Base-by-base conservation (phyloP, 805 yeast species). In the Huiozyma naganishii region DNA sequence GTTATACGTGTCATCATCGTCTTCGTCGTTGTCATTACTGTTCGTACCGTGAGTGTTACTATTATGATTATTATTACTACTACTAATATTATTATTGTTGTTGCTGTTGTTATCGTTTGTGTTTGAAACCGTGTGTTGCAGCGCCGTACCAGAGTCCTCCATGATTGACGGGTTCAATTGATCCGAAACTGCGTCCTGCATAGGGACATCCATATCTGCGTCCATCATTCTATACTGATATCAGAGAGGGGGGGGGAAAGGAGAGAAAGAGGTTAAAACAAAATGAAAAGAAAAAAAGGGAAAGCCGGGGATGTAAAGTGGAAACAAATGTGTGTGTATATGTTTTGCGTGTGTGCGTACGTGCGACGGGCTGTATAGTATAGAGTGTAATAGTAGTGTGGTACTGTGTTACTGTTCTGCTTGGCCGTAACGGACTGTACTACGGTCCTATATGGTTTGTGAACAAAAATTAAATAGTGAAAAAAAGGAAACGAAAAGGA, bases 141-240 rank as follows among this genome's bases (percentile, higher is more conserved):
- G 23, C 23, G 23, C 23, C 23, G 23, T 17, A 17, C 23, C 23
- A 27, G 47, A 44, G 36, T 58, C 60, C 44, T 57, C 62, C 41
- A 61, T 56, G 47, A 64, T 49, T 46, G 62, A 52, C 52, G 64
- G 62, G 34, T 58, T 54, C 44, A 59, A 67, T 52, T 67, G 71
- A 33, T 50, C 52, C 32, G 47, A 69, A 69, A 51, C 67, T 46
- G 81, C 87, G 57, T 83, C 92, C 62, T 82, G 89, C 92, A 83
- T 83, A 51, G 83, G 88, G 46, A 82, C 82, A 61, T 83, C 94
- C 44, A 83, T 74, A 60, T 83, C 90, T 62, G 79, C 69, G 52
- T 82, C 88, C 89, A 82, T 83, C 8, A 10, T 12, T 12, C 10
- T 34, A 8, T 34, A 13, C 12, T 32, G 10, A 32, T 32, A 2